Base-by-base conservation (phyloP, 2,329 filamentous ascomycete genomes). In the Xylaria sp. region DNA sequence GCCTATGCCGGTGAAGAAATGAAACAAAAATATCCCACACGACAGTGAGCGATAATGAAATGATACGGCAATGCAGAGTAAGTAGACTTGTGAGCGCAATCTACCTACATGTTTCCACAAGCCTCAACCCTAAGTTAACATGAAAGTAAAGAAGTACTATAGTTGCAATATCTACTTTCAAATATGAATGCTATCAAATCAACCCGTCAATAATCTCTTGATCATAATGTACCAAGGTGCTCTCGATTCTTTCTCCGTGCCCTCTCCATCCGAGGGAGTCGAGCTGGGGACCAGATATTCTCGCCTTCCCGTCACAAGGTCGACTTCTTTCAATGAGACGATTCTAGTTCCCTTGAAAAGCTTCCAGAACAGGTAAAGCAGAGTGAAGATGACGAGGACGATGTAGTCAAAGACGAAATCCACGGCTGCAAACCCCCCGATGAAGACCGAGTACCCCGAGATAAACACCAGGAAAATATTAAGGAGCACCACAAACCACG, bases 401-500 rank as follows among this genome's bases (percentile, higher is more conserved):
- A 76, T 66, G 39, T 77, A 77, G 14, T 73, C 72, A 39, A 75
- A 73, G 19, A 76, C 73, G 24, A 77, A 77, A 59, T 74, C 73
- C 5, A 75, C 73, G 4, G 71, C 73, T 0, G 69, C 71, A 47
- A 76, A 76, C 7, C 71, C 73, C 9, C 71, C 71, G 1, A 75
- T 70, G 45, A 77, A 76, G 45, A 75, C 75, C 48, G 72, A 73
- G 34, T 76, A 77, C 11, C 75, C 75, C 5, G 73, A 75, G 21
- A 77, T 74, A 54, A 77, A 74, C 7, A 77, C 75, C 8, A 77
- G 67, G 56, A 77, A 75, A 1, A 73, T 47, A 36, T 77, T 76
- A 27, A 77, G 63, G 21, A 74, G 27, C 4, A 77, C 72, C 32
- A 77, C 70, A 24, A 76, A 73, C 73, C 73, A 75, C 5, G 75